Base-by-base conservation (phyloP, 2,329 filamentous ascomycete genomes). In the Colletotrichum lupini region DNA sequence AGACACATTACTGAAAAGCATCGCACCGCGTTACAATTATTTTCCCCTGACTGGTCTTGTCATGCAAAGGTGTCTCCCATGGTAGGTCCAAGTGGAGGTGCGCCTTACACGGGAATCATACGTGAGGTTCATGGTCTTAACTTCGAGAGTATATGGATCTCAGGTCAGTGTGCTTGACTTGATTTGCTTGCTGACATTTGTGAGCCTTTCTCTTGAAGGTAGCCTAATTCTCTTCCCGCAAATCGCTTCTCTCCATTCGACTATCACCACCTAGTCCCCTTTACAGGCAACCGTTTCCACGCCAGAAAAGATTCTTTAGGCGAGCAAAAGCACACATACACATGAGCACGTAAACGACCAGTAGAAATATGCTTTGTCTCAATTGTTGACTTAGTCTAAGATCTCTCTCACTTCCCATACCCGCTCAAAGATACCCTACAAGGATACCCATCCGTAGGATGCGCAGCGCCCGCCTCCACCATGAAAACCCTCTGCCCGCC, bases 391-490 rank as follows among this genome's bases (percentile, higher is more conserved):
- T 24, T 24, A 2, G 24, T 24, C 24, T 24, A 3, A 24, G 24
- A 24, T 24, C 24, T 24, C 24, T 24, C 24, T 56, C 5, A 42
- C 26, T 28, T 28, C 14, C 52, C 9, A n/a, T 68, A 74, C 26
- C 64, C 58, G 19, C 59, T 74, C 46, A 64, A 24, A 42, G 59
- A 60, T 1, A 74, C 56, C 24, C 69, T 32, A 56, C 72, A 74
- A 35, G 72, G 72, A 9, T 73, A 74, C 26, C 68, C 64, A 24
- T 73, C 69, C 8, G 69, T 73, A 24, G 72, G 72, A 58, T 74
- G 72, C 35, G 72, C 72, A 11, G 72, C 69, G 6, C 72, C 72
- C 12, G 72, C 64, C 60, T 74, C 69, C 19, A 74, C 72, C 69
- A 74, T 68, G 35, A 73, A 74, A 5, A 53, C 63, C 24, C 72